Conservation (phyloP, 495 filamentous ascomycete species). For the Stereocaulon alpinum region DNA sequence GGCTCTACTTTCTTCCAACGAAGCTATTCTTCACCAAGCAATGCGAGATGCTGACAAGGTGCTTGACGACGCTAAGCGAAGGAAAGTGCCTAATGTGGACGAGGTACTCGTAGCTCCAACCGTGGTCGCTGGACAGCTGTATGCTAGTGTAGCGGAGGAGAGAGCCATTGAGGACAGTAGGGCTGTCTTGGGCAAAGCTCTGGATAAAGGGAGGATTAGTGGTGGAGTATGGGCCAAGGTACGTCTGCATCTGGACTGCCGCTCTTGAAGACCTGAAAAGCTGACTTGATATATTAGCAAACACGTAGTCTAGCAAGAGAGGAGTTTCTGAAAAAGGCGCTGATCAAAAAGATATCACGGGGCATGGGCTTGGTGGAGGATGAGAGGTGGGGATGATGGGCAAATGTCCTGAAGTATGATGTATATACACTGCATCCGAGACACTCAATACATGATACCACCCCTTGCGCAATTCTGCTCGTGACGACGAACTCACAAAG, state of each 20-base stretch:
- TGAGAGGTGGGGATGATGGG: conserved; percentile 25
- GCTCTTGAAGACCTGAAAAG: neutral
- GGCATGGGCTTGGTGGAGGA: conserved; percentile 60
- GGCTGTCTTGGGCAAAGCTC: conserved; percentile 69
- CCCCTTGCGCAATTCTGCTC: too few species aligned
- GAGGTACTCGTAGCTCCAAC: conserved; percentile 88
- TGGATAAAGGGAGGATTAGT: conserved; percentile 70
- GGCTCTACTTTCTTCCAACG: conserved; percentile 62
- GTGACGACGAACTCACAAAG: too few species aligned
- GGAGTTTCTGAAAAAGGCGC: conserved; percentile 79
- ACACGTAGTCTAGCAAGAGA: conserved; percentile 77
- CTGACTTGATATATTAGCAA: conserved; percentile 35
- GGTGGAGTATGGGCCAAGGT: conserved; percentile 75
- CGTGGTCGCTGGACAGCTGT: conserved; percentile 85
- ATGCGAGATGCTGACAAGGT: conserved; percentile 71
- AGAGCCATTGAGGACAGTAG: conserved; percentile 72
- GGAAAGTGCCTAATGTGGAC: conserved; percentile 61
- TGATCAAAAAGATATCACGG: conserved; percentile 76
- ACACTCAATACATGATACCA: too few species aligned
- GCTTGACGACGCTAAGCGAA: conserved; percentile 49
- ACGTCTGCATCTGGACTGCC: neutral
- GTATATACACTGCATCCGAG: neutral
- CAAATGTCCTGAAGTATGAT: too few species aligned
- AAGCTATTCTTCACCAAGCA: conserved; percentile 60
- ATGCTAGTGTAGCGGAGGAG: conserved; percentile 78